Conservation (phyloP, 1,284 basidiomycete genomes). For the Trametes versicolor region DNA sequence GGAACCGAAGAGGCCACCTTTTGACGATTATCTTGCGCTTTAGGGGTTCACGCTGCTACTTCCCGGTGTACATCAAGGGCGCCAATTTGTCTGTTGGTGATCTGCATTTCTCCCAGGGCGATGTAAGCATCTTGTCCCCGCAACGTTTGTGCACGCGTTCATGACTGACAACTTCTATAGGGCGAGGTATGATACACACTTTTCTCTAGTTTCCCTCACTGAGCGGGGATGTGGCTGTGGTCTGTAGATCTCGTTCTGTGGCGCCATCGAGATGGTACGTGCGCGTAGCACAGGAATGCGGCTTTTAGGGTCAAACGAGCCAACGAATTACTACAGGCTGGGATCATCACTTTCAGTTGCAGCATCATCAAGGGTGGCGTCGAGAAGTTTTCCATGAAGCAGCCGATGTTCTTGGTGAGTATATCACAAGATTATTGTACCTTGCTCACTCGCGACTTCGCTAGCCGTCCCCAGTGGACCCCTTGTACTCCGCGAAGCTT, state of each 20-base stretch:
- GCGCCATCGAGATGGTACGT: slow-evolving; percentile 83
- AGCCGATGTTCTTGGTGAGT: slow-evolving; percentile 77
- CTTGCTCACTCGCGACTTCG: neutral
- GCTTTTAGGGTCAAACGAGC: too few species aligned
- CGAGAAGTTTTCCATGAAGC: slow-evolving; percentile 77
- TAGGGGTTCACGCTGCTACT: slow-evolving; percentile 76
- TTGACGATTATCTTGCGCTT: too few species aligned
- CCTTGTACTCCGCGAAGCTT: slow-evolving; percentile 76
- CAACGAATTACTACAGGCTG: slow-evolving; percentile 57
- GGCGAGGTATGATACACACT: slow-evolving; percentile 56
- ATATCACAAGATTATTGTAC: neutral
- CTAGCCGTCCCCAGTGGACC: slow-evolving; percentile 79
- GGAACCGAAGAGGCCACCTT: too few species aligned
- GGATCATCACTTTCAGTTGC: slow-evolving; percentile 78
- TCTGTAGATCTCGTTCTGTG: slow-evolving; percentile 75
- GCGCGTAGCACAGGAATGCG: slow-evolving; percentile 2
- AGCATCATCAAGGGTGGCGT: slow-evolving; percentile 82
- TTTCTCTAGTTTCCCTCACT: neutral
- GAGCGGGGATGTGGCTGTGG: neutral
- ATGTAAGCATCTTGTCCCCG: slow-evolving; percentile 54
- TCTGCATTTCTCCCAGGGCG: slow-evolving; percentile 85
- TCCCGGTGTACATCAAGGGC: slow-evolving; percentile 81
- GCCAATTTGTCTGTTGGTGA: slow-evolving; percentile 85
- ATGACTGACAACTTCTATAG: slow-evolving; percentile 43
- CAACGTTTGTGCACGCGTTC: neutral